A percentile compares a stretch with the other conserved stretches of the same genome.
phyloP scores from a whole-genome alignment of 2,329 filamentous ascomycete species.

The Epichloe sp. region DNA sequence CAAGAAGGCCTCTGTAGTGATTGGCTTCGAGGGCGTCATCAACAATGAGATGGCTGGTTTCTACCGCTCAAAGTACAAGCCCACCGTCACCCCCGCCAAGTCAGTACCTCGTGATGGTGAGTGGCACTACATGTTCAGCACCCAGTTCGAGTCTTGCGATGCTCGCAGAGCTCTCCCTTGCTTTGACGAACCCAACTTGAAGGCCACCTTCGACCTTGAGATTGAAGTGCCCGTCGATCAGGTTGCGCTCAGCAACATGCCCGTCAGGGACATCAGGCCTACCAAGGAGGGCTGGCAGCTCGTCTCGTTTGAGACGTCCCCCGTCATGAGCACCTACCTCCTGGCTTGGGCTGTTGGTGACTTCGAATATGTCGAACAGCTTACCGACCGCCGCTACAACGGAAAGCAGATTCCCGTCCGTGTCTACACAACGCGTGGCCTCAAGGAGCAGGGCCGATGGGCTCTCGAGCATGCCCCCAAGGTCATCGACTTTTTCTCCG shows the following conservation, averaged over 20 bases:
- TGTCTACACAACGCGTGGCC: conserved; percentile 89
- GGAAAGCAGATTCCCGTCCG: conserved; percentile 84
- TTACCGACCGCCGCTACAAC: conserved; percentile 80
- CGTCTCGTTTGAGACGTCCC: conserved; percentile 71
- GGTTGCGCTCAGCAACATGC: conserved; percentile 91
- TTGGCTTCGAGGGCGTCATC: conserved; percentile 69
- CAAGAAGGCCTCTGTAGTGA: conserved; percentile 50
- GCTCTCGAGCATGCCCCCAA: conserved; percentile 84
- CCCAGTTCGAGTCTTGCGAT: conserved; percentile 95
- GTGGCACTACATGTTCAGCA: conserved; percentile 72
- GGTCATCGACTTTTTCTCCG: conserved; percentile 92
- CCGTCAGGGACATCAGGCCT: conserved; percentile 56
- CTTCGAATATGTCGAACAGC: conserved; percentile 90
- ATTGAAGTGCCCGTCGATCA: conserved; percentile 84
- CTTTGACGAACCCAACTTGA: conserved; percentile 95
- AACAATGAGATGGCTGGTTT: conserved; percentile 91
- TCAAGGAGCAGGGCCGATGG: conserved; percentile 83
- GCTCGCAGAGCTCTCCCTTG: conserved; percentile 91
- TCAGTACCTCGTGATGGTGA: conserved; percentile 65
- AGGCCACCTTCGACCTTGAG: conserved; percentile 88
- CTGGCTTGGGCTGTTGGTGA: conserved; percentile 92
- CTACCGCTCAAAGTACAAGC: conserved; percentile 90
- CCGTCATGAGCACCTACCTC: conserved; percentile 85
- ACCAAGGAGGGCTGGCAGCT: conserved; percentile 52
- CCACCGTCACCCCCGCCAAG: conserved; percentile 53